Evolutionary conservation across 208 protist genomes (phyloP), one percentile per base, ranked within the genome.

Genomic region (Leptomonas pyrrhocoris): DNA sequence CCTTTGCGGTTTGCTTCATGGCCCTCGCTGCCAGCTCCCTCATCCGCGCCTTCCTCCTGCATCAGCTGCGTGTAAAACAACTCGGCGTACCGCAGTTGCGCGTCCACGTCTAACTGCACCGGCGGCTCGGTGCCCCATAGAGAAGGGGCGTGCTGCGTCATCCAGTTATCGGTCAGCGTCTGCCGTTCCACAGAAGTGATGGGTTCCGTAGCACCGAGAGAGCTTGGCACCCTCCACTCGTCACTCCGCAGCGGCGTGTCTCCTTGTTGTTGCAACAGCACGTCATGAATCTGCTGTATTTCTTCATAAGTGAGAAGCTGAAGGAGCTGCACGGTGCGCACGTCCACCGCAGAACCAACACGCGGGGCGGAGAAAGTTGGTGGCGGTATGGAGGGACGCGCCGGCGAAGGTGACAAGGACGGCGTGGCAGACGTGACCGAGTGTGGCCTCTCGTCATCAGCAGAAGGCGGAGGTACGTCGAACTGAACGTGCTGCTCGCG

Each of bases 281-380:
- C 48, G 56, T 45, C 46, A 23, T 61, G 63, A 3, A 57, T 45
- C 34, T n/a, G 38, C 30, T 60, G 46, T 16, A 71, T 48, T 46
- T 77, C 72, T 15, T 31, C 72, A 28, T 71, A 77, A 15, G 49
- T 51, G 46, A 77, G 49, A 19, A 25, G 49, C 25, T 59, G 72
- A 4, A 77, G 72, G 15, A 71, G 72, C 38, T 57, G 27, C 64
- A 71, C 40, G 27, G 57, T 67, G 25, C 40, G 51, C 28, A 25
- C 51, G 25, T 68, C 63, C 23, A 68, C 63, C 48, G 43, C 63
- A 4, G 60, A 45, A 5, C 48, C 15, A 19, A 16, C 28, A 30
- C 46, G 16, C 21, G 18, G 15, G 19, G 62, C 19, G 28, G n/a
- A n/a, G n/a, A n/a, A n/a, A n/a, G n/a, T n/a, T n/a, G n/a, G n/a